Base-by-base conservation (phyloP, 192 early-diverging fungal species). In the Entomortierella chlamydospora region DNA sequence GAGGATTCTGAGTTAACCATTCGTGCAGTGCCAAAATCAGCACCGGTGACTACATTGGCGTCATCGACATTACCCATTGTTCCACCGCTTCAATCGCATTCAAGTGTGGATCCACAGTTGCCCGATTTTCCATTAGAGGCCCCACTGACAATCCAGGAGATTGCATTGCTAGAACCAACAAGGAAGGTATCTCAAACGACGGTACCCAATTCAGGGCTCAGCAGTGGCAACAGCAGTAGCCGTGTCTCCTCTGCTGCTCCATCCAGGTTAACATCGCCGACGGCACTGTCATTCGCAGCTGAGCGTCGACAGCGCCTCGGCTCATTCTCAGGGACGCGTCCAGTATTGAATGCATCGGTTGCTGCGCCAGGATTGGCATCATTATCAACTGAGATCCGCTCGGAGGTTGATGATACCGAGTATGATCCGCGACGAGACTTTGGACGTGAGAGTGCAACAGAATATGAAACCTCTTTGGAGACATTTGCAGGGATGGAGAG, bases 401-500 rank as follows among this genome's bases (percentile, higher is more conserved):
- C 62, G 2, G 68, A 79, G 25, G 2, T 61, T 6, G 54, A 79
- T 13, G 76, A 79, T 30, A 70, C 68, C 9, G 76, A 79, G 37
- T 61, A 64, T 20, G 76, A 79, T n/a, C 76, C 54, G 8, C 49
- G 55, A 18, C 55, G 67, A 25, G 59, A 57, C 23, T 22, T 31
- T 49, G 64, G 73, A 1, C 49, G 59, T 15, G 76, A 70, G 43
- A 79, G 76, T 23, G 68, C 68, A 12, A 79, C 76, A 0, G 76
- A 79, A 4, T 79, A 79, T 13, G 76, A 79, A 51, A 79, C 76
- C 4, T 79, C 76, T 0, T 13, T 60, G 23, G 76, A 79, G 52
- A 79, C 68, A n/a, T 79, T 79, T 56, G 51, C 41, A 17, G 52
- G 59, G 11, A 26, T 56, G 29, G 72, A 74, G 7, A 55, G 34